Evolutionary conservation across 371 early-diverging fungal genomes (phyloP).

Genomic region (Basidiobolus meristosporus): DNA sequence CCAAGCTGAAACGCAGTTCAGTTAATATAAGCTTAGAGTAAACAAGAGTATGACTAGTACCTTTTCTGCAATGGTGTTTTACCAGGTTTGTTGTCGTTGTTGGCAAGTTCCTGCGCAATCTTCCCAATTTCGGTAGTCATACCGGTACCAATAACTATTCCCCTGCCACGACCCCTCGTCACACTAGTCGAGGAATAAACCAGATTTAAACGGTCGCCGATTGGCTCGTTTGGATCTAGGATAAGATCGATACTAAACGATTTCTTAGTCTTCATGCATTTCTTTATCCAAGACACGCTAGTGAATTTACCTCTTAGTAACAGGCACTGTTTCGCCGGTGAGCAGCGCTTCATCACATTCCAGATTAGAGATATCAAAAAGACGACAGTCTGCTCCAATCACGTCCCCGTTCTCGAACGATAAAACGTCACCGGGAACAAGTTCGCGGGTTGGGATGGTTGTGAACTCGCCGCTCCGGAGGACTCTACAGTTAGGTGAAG

Average conservation of each 20-base stretch:
- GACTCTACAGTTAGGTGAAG: slow-evolving; percentile 55
- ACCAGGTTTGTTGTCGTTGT: slow-evolving; percentile 27
- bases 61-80: slow-evolving; percentile 55
- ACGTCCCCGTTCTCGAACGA: slow-evolving; percentile 72
- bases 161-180: slow-evolving; percentile 34
- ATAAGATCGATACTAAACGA: slow-evolving; percentile 10
- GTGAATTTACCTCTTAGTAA: too few relatives aligned
- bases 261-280: too few relatives aligned
- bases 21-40: too few relatives aligned
- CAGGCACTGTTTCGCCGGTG: slow-evolving; percentile 70
- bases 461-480: slow-evolving; percentile 53
- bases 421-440: slow-evolving; percentile 80
- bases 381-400: slow-evolving; percentile 72
- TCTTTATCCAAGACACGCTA: too few relatives aligned
- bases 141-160: slow-evolving; percentile 53
- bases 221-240: slow-evolving; percentile 19
- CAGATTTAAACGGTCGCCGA: slow-evolving; percentile 39
- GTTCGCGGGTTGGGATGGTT: slow-evolving; percentile 36
- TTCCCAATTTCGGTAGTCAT: slow-evolving; percentile 83
- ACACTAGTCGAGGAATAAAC: slow-evolving; percentile 31
- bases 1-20: too few relatives aligned
- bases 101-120: slow-evolving; percentile 69
- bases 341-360: slow-evolving; percentile 71
- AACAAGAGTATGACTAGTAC: too few relatives aligned
- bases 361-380: slow-evolving; percentile 57